These are phyloP conservation scores for Eucalyptus caleyi DNA, from an alignment of 345 rosid genomes.

Conservation along the genomic window DNA sequence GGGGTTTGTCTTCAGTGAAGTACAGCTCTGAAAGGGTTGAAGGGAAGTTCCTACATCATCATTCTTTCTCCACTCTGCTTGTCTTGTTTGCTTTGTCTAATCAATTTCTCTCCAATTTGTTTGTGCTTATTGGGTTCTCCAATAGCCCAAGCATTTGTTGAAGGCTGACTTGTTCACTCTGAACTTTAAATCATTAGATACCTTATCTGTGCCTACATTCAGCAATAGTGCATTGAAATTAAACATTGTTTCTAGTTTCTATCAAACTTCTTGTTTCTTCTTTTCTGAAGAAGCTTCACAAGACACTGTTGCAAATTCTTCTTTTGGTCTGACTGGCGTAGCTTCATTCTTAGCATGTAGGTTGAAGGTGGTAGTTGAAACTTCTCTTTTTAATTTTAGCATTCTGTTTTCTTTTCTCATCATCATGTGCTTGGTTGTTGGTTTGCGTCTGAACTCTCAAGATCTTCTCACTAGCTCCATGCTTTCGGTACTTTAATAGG, in stretches of 20 bases:
- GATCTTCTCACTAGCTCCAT: not conserved
- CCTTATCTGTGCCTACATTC: not conserved
- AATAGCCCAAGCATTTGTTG: not conserved
- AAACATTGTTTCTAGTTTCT: not conserved
- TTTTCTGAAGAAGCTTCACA: not conserved
- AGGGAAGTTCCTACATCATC: not conserved
- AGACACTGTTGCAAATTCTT: not conserved
- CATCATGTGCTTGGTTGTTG: not conserved
- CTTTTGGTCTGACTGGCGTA: not conserved
- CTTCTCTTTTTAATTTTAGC: not conserved
- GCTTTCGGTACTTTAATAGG: not conserved
- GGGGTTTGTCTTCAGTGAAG: not conserved
- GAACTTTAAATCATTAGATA: not conserved
- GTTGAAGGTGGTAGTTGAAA: not conserved
- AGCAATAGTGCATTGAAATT: not conserved
- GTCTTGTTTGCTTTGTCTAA: not conserved
- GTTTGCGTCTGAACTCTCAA: not conserved
- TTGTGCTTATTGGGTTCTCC: not conserved
- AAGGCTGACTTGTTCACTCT: not conserved
- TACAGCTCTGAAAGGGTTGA: not conserved
- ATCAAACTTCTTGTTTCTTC: not conserved
- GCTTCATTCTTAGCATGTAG: not conserved
- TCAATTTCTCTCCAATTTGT: not conserved
- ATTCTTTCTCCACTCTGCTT: not conserved
- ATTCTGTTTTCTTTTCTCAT: not conserved